A percentile compares a stretch with the other conserved stretches of the same genome.
Evolutionary conservation across 2,329 filamentous ascomycete species (phyloP).

Genomic region (Botrytis squamosa): DNA sequence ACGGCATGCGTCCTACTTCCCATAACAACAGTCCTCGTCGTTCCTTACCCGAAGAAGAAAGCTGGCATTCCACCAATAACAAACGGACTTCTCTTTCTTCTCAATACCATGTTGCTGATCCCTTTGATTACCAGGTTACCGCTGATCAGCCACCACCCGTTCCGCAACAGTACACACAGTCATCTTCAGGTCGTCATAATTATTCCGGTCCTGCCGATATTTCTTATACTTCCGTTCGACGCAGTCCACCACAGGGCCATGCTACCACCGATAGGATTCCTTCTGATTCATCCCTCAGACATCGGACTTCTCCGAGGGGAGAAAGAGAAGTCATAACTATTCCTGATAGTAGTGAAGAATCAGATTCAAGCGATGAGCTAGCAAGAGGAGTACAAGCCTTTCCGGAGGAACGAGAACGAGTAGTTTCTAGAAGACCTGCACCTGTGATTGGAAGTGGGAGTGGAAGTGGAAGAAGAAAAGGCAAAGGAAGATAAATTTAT

Average conservation of each 20-base stretch:
- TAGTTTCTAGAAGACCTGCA: slow-evolving; percentile 27
- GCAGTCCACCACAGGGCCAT: slow-evolving; percentile 30
- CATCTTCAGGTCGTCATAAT: slow-evolving; percentile 35
- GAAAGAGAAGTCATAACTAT: slow-evolving; percentile 27
- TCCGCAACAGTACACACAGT: slow-evolving; percentile 38
- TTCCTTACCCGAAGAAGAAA: slow-evolving; percentile 50
- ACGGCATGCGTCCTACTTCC: slow-evolving; percentile 38
- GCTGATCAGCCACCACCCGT: slow-evolving; percentile 33
- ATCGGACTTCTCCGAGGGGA: slow-evolving; percentile 25
- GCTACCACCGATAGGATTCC: slow-evolving; percentile 27
- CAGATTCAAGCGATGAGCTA: slow-evolving; percentile 35
- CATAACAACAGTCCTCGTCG: slow-evolving; percentile 40
- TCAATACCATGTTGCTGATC: slow-evolving; percentile 37
- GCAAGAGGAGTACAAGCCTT: slow-evolving; percentile 36
- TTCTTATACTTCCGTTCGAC: slow-evolving; percentile 36
- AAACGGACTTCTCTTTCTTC: slow-evolving; percentile 37
- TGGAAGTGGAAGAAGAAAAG: slow-evolving; percentile 29
- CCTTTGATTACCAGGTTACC: slow-evolving; percentile 43
- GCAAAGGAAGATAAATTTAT: slow-evolving; percentile 26
- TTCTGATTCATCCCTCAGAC: slow-evolving; percentile 30
- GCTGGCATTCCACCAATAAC: slow-evolving; percentile 44
- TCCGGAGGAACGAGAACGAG: slow-evolving; percentile 29
- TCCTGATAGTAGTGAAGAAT: slow-evolving; percentile 24
- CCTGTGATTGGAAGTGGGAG: slow-evolving; percentile 24
- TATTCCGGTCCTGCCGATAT: slow-evolving; percentile 40